Evolutionary conservation across 306 rosid species (phyloP).

Genomic region (Pterocarpus santalinus): DNA sequence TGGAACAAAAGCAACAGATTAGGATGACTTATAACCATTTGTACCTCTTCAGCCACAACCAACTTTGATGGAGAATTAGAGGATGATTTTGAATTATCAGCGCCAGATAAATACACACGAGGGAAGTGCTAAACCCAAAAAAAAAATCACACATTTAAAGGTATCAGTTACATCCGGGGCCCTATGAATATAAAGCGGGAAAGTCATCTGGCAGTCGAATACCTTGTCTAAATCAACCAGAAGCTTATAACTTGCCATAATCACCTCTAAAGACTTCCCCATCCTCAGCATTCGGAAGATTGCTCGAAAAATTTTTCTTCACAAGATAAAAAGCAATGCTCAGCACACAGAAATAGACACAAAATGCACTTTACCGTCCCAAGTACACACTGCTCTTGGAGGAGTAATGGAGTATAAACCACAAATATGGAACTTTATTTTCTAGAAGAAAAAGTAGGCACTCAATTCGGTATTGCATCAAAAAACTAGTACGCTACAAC

Average conservation of each 20-base stretch:
- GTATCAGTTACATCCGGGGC: constrained; percentile 32
- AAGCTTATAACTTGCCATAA: constrained; percentile 56
- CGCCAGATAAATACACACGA: constrained; percentile 55
- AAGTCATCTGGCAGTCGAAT: constrained; percentile 7
- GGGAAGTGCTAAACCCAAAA: constrained; percentile 66
- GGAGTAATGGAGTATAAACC: neutral
- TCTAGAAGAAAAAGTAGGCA: neutral
- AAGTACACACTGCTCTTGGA: neutral
- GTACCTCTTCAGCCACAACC: constrained; percentile 76
- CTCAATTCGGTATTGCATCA: too few relatives aligned
- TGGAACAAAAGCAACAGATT: constrained; percentile 17
- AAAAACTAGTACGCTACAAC: too few relatives aligned
- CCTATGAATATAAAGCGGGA: neutral
- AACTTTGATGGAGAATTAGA: constrained; percentile 47
- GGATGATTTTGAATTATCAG: constrained; percentile 46
- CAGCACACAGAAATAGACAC: constrained; percentile 23
- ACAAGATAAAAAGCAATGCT: constrained; percentile 18
- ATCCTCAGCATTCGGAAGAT: constrained; percentile 54
- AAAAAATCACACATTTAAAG: neutral
- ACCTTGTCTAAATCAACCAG: constrained; percentile 83
- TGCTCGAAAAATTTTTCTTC: constrained; percentile 49
- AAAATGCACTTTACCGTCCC: constrained; percentile 24
- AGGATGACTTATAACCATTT: constrained; percentile 22
- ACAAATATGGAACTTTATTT: neutral
- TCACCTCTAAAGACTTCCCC: constrained; percentile 53